These are phyloP conservation scores for Daldinia concentrica DNA, from an alignment of 495 filamentous ascomycete genomes.

Conservation along the genomic window DNA sequence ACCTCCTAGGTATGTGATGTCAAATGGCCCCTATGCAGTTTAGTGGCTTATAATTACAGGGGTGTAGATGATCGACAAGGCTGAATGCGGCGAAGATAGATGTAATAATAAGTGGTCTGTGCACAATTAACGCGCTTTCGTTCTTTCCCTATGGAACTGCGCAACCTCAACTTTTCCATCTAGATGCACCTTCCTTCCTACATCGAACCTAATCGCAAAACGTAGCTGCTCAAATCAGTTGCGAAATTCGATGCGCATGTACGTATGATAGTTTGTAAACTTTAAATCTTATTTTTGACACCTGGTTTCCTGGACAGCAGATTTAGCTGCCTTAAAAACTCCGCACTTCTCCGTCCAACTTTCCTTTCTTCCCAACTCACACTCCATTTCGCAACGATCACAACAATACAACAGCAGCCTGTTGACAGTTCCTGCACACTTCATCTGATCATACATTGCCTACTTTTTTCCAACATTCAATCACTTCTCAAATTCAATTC, in stretches of 20 bases:
- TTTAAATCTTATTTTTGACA: not conserved
- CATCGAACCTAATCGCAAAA: conserved; percentile 27
- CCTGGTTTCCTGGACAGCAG: not conserved
- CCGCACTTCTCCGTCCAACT: not conserved
- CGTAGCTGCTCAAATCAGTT: conserved; percentile 15
- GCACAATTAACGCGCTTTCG: conserved; percentile 18
- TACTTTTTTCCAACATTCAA: not conserved
- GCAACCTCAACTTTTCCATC: conserved; percentile 42
- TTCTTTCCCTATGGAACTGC: conserved; percentile 26
- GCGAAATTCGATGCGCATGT: conserved; percentile 19
- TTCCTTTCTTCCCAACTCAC: conserved; percentile 7
- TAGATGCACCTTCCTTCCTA: conserved; percentile 21
- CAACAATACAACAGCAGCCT: not conserved
- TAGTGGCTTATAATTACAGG: conserved; percentile 1
- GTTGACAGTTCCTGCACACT: conserved; percentile 1
- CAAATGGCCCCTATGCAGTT: not conserved
- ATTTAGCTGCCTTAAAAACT: not conserved
- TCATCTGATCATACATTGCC: not conserved
- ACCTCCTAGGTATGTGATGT: not conserved
- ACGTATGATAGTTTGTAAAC: conserved; percentile 15
- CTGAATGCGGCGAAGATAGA: conserved; percentile 40
- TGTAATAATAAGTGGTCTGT: conserved; percentile 23
- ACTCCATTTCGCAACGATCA: not conserved
- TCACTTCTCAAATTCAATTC: not conserved
- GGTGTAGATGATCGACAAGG: conserved; percentile 26